Percentiles rank a stretch among this genome's conserved stretches.
Evolutionary conservation across 805 yeast species (phyloP).

Genomic region (Groenewaldozyma tartarivorans): DNA sequence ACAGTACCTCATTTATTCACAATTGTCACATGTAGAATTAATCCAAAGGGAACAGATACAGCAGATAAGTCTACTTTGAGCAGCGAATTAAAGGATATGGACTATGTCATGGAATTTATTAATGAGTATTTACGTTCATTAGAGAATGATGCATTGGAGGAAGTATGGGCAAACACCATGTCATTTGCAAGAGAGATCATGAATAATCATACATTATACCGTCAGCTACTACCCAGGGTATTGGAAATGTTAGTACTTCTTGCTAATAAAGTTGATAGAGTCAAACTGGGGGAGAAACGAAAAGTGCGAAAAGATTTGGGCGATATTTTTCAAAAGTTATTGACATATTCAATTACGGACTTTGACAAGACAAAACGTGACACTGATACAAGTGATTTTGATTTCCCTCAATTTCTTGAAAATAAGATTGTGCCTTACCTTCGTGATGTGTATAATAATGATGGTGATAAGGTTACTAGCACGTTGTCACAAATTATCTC

Average conservation of each 20-base stretch:
- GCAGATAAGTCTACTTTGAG: slow-evolving; percentile 1
- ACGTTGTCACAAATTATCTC: background rate
- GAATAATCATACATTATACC: slow-evolving; percentile 39
- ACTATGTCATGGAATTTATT: slow-evolving; percentile 42
- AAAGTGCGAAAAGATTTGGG: slow-evolving; percentile 49
- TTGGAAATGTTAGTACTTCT: slow-evolving; percentile 44
- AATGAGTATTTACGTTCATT: slow-evolving; percentile 53
- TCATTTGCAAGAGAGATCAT: slow-evolving; percentile 52
- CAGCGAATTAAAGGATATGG: slow-evolving; percentile 28
- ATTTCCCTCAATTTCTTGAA: slow-evolving; percentile 1
- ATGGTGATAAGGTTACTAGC: background rate
- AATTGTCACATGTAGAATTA: slow-evolving; percentile 13
- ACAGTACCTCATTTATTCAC: slow-evolving; percentile 58
- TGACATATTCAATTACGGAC: slow-evolving; percentile 18
- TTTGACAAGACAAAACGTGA: slow-evolving; percentile 2
- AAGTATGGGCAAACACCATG: slow-evolving; percentile 55
- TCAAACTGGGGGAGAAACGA: slow-evolving; percentile 54
- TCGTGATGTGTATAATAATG: background rate
- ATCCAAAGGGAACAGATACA: slow-evolving; percentile 36
- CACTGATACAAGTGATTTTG: background rate
- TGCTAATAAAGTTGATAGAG: slow-evolving; percentile 45
- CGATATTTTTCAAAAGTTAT: slow-evolving; percentile 33
- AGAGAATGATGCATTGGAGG: slow-evolving; percentile 71
- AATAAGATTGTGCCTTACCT: background rate
- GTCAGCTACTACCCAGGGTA: slow-evolving; percentile 41